A percentile compares a stretch with the other conserved stretches of the same genome.
Conservation (phyloP, 176 grass and related monocot species). For the Eragrostis curvula region DNA sequence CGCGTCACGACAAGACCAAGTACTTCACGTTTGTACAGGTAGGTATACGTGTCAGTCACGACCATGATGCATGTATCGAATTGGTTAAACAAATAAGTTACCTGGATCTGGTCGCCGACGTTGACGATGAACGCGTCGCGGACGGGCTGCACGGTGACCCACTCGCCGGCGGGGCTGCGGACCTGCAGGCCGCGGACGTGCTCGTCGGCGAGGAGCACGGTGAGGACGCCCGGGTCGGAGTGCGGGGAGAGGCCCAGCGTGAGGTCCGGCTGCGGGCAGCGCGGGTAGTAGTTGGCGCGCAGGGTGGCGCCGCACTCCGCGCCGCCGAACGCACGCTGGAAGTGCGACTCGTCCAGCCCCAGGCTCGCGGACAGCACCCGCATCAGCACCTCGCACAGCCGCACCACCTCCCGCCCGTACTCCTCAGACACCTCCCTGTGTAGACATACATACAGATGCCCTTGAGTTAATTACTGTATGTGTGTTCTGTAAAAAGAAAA, state of each 20-base stretch:
- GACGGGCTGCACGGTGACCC: slow-evolving; percentile 78
- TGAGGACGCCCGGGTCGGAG: slow-evolving; percentile 78
- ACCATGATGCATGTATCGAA: not conserved
- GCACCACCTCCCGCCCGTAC: slow-evolving; percentile 63
- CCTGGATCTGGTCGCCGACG: slow-evolving; percentile 92
- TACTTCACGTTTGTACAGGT: slow-evolving; percentile 21
- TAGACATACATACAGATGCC: not conserved
- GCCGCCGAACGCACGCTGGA: slow-evolving; percentile 67
- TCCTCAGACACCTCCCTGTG: slow-evolving; percentile 61
- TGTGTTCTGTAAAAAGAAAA: too few relatives aligned
- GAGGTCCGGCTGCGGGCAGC: slow-evolving; percentile 93
- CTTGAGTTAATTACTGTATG: too few relatives aligned
- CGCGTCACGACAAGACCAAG: slow-evolving; percentile 18
- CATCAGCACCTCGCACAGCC: slow-evolving; percentile 67
- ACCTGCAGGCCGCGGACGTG: slow-evolving; percentile 80
- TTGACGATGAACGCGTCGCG: slow-evolving; percentile 77
- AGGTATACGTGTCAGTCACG: slow-evolving; percentile 5
- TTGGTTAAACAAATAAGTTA: not conserved
- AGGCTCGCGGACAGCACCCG: slow-evolving; percentile 68
- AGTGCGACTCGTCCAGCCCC: slow-evolving; percentile 61
- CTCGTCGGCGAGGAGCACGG: slow-evolving; percentile 83
- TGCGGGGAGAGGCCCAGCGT: slow-evolving; percentile 90
- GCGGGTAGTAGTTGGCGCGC: slow-evolving; percentile 91
- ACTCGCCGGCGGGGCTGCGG: slow-evolving; percentile 53
- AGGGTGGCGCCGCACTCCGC: slow-evolving; percentile 54